Evolutionary conservation across 2,329 filamentous ascomycete species (phyloP), one percentile per base, ranked within the genome.

Genomic region (Coleophoma eucalyptorum): DNA sequence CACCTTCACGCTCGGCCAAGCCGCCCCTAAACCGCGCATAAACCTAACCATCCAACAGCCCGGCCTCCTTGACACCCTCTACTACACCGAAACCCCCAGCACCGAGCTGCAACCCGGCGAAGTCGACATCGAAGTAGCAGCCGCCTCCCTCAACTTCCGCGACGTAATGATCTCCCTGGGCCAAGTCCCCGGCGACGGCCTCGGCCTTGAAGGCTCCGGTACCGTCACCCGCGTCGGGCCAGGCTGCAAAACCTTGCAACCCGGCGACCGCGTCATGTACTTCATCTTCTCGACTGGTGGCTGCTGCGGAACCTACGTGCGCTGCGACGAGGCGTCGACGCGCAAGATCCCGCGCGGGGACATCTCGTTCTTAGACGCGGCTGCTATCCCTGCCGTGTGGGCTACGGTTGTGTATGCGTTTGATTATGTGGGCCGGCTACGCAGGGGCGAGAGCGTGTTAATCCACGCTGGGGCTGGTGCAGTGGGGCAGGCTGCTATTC

Each of bases 131-230:
- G 54, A 70, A 20, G 46, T 63, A 1, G 58, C 60, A 38, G 64
- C 67, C 0, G 55, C 56, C 11, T 70, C 68, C 2, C 20, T 78
- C 52, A 79, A 75, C 59, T 74, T 72, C 55, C 68, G 68, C 33
- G 77, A 80, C 53, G 66, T 74, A 8, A 50, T 65, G 6, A 54
- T 65, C 4, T 55, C 59, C 1, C 58, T 67, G 55, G 69, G 67
- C 4, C 21, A 53, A 18, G 3, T 56, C 3, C 50, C 53, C 5
- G 48, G 48, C 4, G 18, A 16, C n/a, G 26, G 21, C 2, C 18
- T 58, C 1, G 55, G 56, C 3, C 12, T 42, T 5, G 56, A 58
- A 18, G 46, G 15, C 26, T 15, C 40, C 18, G 55, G 56, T 2
- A 31, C 55, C 12, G 42, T 60, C 20, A 55, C 49, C 2, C n/a